Conservation (phyloP, 805 yeast genomes). For the Saccharomycopsis guyanensis region DNA sequence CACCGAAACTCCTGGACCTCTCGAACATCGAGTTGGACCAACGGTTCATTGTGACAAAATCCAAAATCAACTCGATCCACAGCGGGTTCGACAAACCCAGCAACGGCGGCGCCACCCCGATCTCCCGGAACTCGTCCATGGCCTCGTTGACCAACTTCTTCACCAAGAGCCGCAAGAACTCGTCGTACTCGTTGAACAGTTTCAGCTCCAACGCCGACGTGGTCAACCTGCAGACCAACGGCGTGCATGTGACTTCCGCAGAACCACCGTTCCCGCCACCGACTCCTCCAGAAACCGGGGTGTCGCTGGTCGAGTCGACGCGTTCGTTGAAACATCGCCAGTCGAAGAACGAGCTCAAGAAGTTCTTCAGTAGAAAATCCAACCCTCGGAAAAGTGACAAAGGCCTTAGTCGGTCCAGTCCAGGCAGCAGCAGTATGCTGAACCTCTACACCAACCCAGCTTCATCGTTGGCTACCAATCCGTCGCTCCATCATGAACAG, state of each 20-base stretch:
- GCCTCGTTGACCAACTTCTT: slow-evolving; percentile 71
- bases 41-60: slow-evolving; percentile 19
- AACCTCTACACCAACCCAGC: slow-evolving; percentile 11
- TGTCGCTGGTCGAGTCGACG: slow-evolving; percentile 1
- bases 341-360: slow-evolving; percentile 19
- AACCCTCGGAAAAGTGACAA: background rate
- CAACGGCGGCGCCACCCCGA: slow-evolving; percentile 24
- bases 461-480: slow-evolving; percentile 9
- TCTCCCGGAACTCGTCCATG: slow-evolving; percentile 67
- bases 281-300: slow-evolving; percentile 17
- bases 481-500: slow-evolving; percentile 25
- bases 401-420: background rate
- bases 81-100: background rate
- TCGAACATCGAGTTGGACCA: slow-evolving; percentile 15
- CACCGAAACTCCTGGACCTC: slow-evolving; percentile 18
- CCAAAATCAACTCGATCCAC: slow-evolving; percentile 17
- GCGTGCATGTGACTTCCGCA: slow-evolving; percentile 11
- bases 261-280: slow-evolving; percentile 21
- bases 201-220: slow-evolving; percentile 20
- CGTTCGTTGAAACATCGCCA: slow-evolving; percentile 11
- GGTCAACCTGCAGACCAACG: slow-evolving; percentile 24
- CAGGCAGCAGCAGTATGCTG: background rate
- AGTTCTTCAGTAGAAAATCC: slow-evolving; percentile 13
- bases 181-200: slow-evolving; percentile 6
- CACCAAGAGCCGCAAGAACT: slow-evolving; percentile 32